phyloP scores from a whole-genome alignment of 176 grass and related monocot species.

The Ampelocalamus luodianensis region DNA sequence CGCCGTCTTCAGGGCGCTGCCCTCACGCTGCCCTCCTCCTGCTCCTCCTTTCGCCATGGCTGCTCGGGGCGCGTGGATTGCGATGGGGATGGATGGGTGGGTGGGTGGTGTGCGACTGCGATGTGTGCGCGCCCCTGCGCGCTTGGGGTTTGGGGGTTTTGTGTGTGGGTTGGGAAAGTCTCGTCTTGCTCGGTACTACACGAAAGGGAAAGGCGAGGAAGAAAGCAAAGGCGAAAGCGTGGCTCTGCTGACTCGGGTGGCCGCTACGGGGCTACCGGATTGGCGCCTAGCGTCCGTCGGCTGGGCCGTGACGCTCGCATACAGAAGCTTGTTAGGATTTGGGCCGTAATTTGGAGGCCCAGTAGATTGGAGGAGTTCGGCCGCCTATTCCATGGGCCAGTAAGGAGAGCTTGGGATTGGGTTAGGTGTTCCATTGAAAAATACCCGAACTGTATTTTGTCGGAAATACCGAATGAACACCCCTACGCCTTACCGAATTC shows the following conservation, averaged over 20 bases:
- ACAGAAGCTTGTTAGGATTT: background rate
- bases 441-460: too few relatives aligned
- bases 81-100: slow-evolving; percentile 29
- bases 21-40: slow-evolving; percentile 45
- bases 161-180: background rate
- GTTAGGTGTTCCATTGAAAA: too few relatives aligned
- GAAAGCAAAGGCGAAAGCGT: slow-evolving; percentile 17
- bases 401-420: too few relatives aligned
- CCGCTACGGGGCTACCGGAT: background rate
- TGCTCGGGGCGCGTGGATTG: slow-evolving; percentile 37
- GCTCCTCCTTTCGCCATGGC: slow-evolving; percentile 62
- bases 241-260: background rate
- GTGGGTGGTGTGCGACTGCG: slow-evolving; percentile 28
- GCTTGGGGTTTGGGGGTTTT: slow-evolving; percentile 36
- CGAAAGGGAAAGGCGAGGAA: slow-evolving; percentile 46
- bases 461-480: too few relatives aligned
- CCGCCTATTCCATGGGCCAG: background rate
- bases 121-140: background rate
- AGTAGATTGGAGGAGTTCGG: background rate
- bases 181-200: slow-evolving; percentile 27
- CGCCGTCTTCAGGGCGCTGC: slow-evolving; percentile 72
- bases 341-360: background rate
- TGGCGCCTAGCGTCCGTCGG: background rate
- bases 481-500: background rate
- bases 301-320: background rate